Percentiles rank a stretch among this genome's conserved stretches.
phyloP scores from a whole-genome alignment of 257 asterid genomes.

The Scutellaria baicalensis region DNA sequence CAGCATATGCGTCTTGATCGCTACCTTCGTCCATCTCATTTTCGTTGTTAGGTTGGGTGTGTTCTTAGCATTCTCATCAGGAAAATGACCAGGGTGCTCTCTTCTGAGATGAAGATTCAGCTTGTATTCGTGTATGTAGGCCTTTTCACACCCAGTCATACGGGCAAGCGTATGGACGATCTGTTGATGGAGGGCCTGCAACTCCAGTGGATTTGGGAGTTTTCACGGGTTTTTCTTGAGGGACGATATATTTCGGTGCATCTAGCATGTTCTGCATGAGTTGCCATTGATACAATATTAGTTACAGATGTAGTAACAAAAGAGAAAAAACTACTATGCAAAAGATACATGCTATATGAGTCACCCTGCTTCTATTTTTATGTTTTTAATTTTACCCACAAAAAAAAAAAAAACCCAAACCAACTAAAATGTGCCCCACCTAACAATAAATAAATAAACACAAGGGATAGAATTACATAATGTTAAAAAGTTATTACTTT shows the following conservation, averaged over 20 bases:
- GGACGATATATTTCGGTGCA: constrained; percentile 45
- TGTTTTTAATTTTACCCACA: too few relatives aligned
- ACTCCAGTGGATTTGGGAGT: constrained; percentile 52
- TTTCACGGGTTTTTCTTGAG: constrained; percentile 65
- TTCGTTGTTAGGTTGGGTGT: constrained; percentile 33
- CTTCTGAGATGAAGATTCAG: constrained; percentile 87
- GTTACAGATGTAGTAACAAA: neutral
- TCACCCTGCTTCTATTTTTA: too few relatives aligned
- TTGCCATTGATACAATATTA: neutral
- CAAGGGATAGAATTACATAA: neutral
- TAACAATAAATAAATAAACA: too few relatives aligned
- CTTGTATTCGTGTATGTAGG: constrained; percentile 98
- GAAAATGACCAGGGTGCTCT: constrained; percentile 92
- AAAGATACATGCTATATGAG: neutral
- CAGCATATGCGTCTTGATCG: constrained; percentile 59
- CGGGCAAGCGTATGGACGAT: constrained; percentile 91
- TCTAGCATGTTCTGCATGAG: constrained; percentile 40
- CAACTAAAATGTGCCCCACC: too few relatives aligned
- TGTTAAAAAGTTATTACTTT: too few relatives aligned
- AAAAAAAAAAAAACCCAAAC: too few relatives aligned
- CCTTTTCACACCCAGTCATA: constrained; percentile 94
- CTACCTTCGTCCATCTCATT: constrained; percentile 80
- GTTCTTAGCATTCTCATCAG: constrained; percentile 62
- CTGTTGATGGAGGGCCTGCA: constrained; percentile 59
- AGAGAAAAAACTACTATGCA: neutral